Conservation (phyloP, 2,329 filamentous ascomycete genomes). For the Proliferodiscus dingleyae region DNA sequence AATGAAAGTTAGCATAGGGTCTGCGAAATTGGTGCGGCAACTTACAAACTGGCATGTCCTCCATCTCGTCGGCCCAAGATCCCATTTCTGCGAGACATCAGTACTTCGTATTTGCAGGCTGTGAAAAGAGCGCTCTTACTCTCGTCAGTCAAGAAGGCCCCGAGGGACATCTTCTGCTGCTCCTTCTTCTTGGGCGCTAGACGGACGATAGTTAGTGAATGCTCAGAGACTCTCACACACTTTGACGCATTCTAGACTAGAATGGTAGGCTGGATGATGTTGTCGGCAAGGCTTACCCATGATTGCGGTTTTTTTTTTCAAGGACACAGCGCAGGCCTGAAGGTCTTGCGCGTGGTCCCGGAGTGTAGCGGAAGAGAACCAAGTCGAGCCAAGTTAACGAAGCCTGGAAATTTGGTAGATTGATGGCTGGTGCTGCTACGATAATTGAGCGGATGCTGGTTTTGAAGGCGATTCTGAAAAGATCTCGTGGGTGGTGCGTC, state of each 20-base stretch:
- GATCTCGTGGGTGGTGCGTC: too few relatives aligned
- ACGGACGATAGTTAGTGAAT: conserved; percentile 39
- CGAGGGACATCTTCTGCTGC: conserved; percentile 94
- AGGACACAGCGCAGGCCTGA: conserved; percentile 39
- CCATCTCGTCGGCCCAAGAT: conserved; percentile 99
- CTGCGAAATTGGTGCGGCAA: conserved; percentile 3
- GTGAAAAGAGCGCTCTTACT: conserved; percentile 53
- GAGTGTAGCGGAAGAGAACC: conserved; percentile 18
- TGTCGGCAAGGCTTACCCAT: conserved; percentile 47
- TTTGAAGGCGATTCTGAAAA: too few relatives aligned
- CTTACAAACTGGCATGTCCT: conserved; percentile 53
- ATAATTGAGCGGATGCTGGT: too few relatives aligned
- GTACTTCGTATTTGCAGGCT: conserved; percentile 35
- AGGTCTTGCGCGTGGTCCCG: conserved; percentile 29
- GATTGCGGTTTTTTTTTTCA: conserved; percentile 46
- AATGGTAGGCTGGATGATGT: conserved; percentile 11
- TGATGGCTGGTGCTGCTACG: conserved; percentile 7
- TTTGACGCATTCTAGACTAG: not conserved
- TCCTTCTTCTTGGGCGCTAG: conserved; percentile 80
- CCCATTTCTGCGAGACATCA: conserved; percentile 55
- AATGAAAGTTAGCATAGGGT: conserved; percentile 23
- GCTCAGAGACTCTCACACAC: conserved; percentile 1
- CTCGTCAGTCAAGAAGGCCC: conserved; percentile 89
- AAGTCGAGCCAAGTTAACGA: conserved; percentile 18
- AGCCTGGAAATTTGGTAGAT: conserved; percentile 21